These are phyloP conservation scores for Solanum commersonii DNA, from an alignment of 257 asterid genomes.

Conservation along the genomic window DNA sequence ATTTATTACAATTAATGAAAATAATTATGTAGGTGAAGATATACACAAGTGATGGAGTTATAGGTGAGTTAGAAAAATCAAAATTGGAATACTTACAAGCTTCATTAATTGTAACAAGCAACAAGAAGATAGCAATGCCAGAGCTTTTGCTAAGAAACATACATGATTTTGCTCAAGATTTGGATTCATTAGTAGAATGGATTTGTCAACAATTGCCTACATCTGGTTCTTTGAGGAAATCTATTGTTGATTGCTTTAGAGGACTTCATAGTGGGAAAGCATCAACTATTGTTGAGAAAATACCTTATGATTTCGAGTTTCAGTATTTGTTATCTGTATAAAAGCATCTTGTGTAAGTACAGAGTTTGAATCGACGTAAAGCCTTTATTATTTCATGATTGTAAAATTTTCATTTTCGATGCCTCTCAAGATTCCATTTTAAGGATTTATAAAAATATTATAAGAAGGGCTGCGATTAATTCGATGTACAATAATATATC, in stretches of 20 bases:
- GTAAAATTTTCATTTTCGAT: neutral
- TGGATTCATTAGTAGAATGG: constrained; percentile 64
- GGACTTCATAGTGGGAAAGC: constrained; percentile 29
- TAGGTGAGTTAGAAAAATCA: constrained; percentile 56
- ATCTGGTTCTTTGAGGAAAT: constrained; percentile 63
- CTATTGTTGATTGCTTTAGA: constrained; percentile 58
- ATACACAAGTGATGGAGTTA: constrained; percentile 73
- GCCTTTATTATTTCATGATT: fast-evolving
- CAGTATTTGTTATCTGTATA: constrained; percentile 48
- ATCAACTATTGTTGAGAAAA: constrained; percentile 49
- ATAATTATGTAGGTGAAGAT: constrained; percentile 45
- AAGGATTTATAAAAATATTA: neutral
- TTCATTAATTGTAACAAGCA: constrained; percentile 53
- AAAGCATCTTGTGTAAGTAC: neutral
- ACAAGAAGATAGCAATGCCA: constrained; percentile 50
- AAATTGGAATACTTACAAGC: constrained; percentile 76
- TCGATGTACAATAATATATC: neutral
- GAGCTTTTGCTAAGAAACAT: constrained; percentile 64
- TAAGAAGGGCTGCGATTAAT: no score
- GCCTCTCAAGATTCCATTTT: neutral
- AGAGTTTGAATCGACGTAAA: neutral
- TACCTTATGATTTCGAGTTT: constrained; percentile 74
- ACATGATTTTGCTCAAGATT: constrained; percentile 48
- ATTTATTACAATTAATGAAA: neutral
- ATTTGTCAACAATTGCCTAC: constrained; percentile 71